Conservation (phyloP, 768 basidiomycete species). For the Kwoniella dejecticola region DNA sequence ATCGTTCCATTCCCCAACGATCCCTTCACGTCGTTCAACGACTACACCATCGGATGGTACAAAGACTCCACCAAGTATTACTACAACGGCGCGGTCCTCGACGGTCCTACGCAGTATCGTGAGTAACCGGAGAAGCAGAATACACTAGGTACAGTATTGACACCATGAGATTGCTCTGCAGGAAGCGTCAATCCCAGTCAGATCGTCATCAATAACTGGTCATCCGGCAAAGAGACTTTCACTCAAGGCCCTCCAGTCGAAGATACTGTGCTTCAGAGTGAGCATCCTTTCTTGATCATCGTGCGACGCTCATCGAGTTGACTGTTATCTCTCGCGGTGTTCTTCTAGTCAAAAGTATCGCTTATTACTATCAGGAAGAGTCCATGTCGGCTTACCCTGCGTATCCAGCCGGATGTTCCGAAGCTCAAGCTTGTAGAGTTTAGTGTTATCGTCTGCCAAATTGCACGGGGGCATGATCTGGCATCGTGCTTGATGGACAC, state of each 20-base stretch:
- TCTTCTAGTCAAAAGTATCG: constrained; percentile 3
- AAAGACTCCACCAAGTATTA: constrained; percentile 21
- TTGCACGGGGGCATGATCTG: not conserved
- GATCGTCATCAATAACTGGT: constrained; percentile 28
- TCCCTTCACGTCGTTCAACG: constrained; percentile 22
- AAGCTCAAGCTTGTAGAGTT: constrained; percentile 8
- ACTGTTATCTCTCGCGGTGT: not conserved
- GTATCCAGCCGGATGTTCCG: constrained; percentile 7
- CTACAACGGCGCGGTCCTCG: constrained; percentile 18
- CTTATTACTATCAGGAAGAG: constrained; percentile 9
- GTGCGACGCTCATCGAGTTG: too few species aligned
- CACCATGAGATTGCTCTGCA: too few species aligned
- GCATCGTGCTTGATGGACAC: not conserved
- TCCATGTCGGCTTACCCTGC: constrained; percentile 1
- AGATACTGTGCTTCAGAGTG: constrained; percentile 21
- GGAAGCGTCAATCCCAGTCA: constrained; percentile 13
- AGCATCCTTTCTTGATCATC: not conserved
- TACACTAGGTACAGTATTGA: too few species aligned
- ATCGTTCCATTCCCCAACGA: constrained; percentile 24
- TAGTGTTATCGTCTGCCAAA: not conserved
- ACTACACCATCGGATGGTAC: constrained; percentile 30
- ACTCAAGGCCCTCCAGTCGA: constrained; percentile 20
- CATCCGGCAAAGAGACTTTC: constrained; percentile 20
- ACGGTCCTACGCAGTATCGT: constrained; percentile 23
- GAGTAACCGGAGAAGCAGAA: too few species aligned